phyloP scores from a whole-genome alignment of 768 basidiomycete species.

The Auriscalpium vulgare region DNA sequence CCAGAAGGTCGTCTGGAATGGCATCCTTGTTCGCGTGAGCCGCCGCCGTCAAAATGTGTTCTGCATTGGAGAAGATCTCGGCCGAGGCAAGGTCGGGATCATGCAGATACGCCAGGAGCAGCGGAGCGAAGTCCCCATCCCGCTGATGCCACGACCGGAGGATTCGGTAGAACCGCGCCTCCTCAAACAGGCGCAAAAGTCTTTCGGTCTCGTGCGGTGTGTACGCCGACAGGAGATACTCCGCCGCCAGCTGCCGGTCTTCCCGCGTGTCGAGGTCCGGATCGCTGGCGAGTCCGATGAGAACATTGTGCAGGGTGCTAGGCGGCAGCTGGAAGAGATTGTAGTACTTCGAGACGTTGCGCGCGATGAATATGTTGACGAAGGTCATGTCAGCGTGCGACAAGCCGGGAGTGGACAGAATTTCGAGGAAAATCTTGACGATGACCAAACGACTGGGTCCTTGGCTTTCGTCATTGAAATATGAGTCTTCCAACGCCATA shows the following conservation, averaged over 20 bases:
- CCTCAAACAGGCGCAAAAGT: slow-evolving; percentile 61
- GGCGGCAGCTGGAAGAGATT: slow-evolving; percentile 45
- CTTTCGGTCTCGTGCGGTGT: slow-evolving; percentile 72
- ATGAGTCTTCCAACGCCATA: slow-evolving; percentile 89
- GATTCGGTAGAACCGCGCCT: slow-evolving; percentile 87
- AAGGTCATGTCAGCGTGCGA: slow-evolving; percentile 65
- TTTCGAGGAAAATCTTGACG: slow-evolving; percentile 78
- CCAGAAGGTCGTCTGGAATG: slow-evolving; percentile 48
- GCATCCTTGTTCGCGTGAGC: slow-evolving; percentile 37
- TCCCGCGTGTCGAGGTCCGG: slow-evolving; percentile 72
- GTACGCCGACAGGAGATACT: slow-evolving; percentile 88
- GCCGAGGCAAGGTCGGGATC: slow-evolving; percentile 55
- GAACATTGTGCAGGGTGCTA: slow-evolving; percentile 62
- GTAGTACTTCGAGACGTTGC: slow-evolving; percentile 95
- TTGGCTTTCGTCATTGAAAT: slow-evolving; percentile 70
- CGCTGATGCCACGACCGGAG: slow-evolving; percentile 73
- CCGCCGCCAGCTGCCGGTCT: slow-evolving; percentile 90
- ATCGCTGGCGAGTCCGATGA: slow-evolving; percentile 73
- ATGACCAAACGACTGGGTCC: slow-evolving; percentile 71
- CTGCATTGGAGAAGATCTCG: slow-evolving; percentile 59
- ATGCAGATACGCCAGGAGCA: slow-evolving; percentile 66
- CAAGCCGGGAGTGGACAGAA: slow-evolving; percentile 48
- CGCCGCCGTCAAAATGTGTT: slow-evolving; percentile 49
- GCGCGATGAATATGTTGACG: slow-evolving; percentile 90
- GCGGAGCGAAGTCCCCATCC: slow-evolving; percentile 65